A percentile compares a stretch with the other conserved stretches of the same genome.
Evolutionary conservation across 1,284 basidiomycete species (phyloP).

Genomic region (Athelia sp.): DNA sequence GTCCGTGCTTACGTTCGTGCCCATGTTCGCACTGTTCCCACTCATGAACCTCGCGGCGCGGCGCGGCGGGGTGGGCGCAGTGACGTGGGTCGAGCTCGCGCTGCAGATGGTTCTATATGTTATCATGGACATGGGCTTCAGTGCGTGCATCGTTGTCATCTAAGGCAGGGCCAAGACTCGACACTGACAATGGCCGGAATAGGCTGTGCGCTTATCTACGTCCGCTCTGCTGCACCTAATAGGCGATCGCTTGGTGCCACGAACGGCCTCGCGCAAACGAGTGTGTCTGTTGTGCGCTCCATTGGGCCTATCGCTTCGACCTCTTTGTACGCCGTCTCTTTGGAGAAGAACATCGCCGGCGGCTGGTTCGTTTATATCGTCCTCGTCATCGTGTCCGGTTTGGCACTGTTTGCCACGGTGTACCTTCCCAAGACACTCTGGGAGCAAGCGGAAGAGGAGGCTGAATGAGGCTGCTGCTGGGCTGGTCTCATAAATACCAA

Average conservation of each 20-base stretch:
- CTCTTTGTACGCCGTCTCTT: constrained; percentile 40
- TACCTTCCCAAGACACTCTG: background rate
- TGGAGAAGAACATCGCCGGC: background rate
- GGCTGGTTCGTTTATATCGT: background rate
- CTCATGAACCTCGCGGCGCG: constrained; percentile 16
- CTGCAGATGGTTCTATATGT: constrained; percentile 16
- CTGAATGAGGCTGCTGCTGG: too few species aligned
- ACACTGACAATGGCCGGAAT: background rate
- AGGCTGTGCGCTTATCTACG: constrained; percentile 50
- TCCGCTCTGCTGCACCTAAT: constrained; percentile 55
- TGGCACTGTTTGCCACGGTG: constrained; percentile 10
- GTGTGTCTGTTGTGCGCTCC: constrained; percentile 55
- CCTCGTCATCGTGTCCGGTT: constrained; percentile 8
- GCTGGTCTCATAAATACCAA: too few species aligned
- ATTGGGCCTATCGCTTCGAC: constrained; percentile 69
- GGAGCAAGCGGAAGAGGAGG: background rate
- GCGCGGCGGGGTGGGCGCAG: constrained; percentile 12
- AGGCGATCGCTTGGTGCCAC: constrained; percentile 68
- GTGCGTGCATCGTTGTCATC: background rate
- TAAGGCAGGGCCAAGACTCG: background rate
- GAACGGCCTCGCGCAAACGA: constrained; percentile 67
- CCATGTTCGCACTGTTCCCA: constrained; percentile 21
- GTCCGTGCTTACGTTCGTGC: constrained; percentile 14
- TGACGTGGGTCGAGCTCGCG: constrained; percentile 23
- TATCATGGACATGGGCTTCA: background rate